phyloP scores from a whole-genome alignment of 2,329 filamentous ascomycete genomes.

The Taxawa tesnikishii region DNA sequence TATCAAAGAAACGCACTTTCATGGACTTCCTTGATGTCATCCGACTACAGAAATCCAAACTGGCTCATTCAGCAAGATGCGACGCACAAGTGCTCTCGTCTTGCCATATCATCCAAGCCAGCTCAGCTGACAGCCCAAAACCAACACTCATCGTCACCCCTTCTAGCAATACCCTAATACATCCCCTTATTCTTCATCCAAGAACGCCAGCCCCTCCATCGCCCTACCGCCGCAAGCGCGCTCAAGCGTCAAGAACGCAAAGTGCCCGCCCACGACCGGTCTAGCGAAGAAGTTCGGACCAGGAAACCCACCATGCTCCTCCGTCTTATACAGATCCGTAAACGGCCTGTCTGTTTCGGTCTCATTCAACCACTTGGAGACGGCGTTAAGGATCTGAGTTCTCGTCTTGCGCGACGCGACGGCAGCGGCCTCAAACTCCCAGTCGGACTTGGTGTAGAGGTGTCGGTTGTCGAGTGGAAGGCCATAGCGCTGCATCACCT shows the following conservation, averaged over 20 bases:
- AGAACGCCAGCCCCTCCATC: conserved; percentile 38
- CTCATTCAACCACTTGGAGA: conserved; percentile 75
- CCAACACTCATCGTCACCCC: too few relatives aligned
- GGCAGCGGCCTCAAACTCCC: conserved; percentile 81
- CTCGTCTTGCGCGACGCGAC: conserved; percentile 58
- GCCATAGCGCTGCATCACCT: conserved; percentile 70
- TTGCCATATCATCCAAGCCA: too few relatives aligned
- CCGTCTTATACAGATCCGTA: conserved; percentile 73
- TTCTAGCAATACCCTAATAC: too few relatives aligned
- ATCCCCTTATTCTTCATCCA: conserved; percentile 2
- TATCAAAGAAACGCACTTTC: too few relatives aligned
- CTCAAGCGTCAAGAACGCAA: conserved; percentile 72
- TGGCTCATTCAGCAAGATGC: too few relatives aligned
- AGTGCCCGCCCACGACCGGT: conserved; percentile 76
- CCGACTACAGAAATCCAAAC: too few relatives aligned
- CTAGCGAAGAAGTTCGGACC: conserved; percentile 66
- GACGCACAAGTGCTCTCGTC: too few relatives aligned
- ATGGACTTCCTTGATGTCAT: too few relatives aligned
- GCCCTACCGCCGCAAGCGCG: conserved; percentile 64
- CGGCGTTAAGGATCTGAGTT: conserved; percentile 57
- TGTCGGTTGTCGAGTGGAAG: conserved; percentile 73
- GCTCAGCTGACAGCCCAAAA: too few relatives aligned
- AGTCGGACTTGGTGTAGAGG: conserved; percentile 79
- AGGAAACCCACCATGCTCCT: conserved; percentile 63
- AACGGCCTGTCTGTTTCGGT: conserved; percentile 63